Evolutionary conservation across 1,139 yeast genomes (phyloP), one percentile per base, ranked within the genome.

Genomic region (Suhomyces maxii): DNA sequence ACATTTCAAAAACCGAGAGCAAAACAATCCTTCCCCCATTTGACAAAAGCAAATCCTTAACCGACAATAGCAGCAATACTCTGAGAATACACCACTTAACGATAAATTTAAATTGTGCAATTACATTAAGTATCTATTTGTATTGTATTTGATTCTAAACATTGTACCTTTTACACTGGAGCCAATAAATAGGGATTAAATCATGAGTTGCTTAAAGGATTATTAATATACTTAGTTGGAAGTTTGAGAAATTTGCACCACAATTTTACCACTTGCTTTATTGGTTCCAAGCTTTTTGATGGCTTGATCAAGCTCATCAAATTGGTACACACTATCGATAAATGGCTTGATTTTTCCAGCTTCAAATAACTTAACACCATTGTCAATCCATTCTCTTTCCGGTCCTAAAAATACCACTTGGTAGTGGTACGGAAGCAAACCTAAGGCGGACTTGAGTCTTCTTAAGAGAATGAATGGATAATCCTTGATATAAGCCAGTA

Each of bases 241-340:
- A 7, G 31, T 9, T 28, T 9, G 31, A 7, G 34, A 6, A 11
- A 69, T 53, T 50, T 60, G 58, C 35, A 80, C 52, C 7, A 86
- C 75, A 35, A 86, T 71, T 59, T 87, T 87, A 35, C 95, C 95
- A 48, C 71, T 73, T 3, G 84, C 82, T 42, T 64, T 70, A 45
- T 79, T 77, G 12, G 71, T 61, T 13, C 60, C 63, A 34, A 84
- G 60, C 50, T 64, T 69, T 6, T 76, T 76, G 44, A 76, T 58
- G 0, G 89, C 91, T 7, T 67, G 59, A 40, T 75, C 58, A 54
- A 65, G 78, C 13, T 84, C 75, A 4, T 69, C 74, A 55, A 84
- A 72, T 4, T 71, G 60, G 53, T 69, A 74, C 25, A 75, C 76
- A 9, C 82, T 69, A 60, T 85, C 93, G 40, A 86, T 68, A 7